A percentile compares a stretch with the other conserved stretches of the same genome.
Evolutionary conservation across 495 filamentous ascomycete genomes (phyloP).

Genomic region (Trichoderma orchidacearum): DNA sequence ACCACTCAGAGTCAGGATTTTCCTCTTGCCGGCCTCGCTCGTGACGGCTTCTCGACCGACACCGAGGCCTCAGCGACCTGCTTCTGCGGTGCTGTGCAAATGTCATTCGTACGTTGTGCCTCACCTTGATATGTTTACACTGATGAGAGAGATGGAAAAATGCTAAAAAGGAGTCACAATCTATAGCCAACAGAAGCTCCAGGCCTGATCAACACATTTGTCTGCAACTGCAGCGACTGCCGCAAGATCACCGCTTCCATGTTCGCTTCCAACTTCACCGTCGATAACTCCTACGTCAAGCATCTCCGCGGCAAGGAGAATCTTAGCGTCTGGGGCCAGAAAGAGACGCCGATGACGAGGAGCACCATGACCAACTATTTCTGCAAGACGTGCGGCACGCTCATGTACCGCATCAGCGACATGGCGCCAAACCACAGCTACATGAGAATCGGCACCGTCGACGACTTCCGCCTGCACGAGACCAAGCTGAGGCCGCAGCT

Average conservation of each 20-base stretch:
- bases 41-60: conserved; percentile 25
- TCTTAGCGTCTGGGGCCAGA: conserved; percentile 25
- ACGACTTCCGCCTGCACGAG: conserved; percentile 39
- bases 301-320: conserved; percentile 33
- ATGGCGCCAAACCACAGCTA: conserved; percentile 24
- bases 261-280: conserved; percentile 42
- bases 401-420: conserved; percentile 34
- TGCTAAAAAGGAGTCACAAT: too few relatives aligned
- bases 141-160: neutral
- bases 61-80: conserved; percentile 38
- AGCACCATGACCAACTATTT: conserved; percentile 41
- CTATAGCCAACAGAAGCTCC: conserved; percentile 27
- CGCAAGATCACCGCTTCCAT: conserved; percentile 46
- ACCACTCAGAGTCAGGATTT: conserved; percentile 2
- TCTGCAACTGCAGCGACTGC: conserved; percentile 46
- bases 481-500: conserved; percentile 31
- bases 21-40: conserved; percentile 12
- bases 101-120: conserved; percentile 31
- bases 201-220: conserved; percentile 33
- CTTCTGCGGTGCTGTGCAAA: conserved; percentile 40
- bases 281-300: conserved; percentile 23
- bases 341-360: conserved; percentile 23
- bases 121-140: neutral
- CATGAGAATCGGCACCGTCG: conserved; percentile 38
- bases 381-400: conserved; percentile 37